Evolutionary conservation across 805 yeast species (phyloP).

Genomic region (Priceomyces medius): DNA sequence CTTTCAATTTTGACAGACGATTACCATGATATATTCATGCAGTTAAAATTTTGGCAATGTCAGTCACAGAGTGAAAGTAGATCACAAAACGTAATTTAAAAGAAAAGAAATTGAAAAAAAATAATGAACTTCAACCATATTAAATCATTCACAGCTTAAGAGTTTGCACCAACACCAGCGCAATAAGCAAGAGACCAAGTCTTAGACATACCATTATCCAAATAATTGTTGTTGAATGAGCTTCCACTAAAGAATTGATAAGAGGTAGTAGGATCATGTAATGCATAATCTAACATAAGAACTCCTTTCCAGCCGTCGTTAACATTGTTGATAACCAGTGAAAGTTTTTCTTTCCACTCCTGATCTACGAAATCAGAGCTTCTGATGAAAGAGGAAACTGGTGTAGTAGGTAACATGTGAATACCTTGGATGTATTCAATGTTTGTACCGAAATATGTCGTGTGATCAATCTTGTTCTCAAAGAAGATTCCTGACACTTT

Average conservation of each 20-base stretch:
- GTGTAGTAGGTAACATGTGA: constrained; percentile 74
- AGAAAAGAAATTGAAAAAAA: too few relatives aligned
- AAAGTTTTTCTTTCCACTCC: constrained; percentile 39
- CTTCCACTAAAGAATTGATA: constrained; percentile 15
- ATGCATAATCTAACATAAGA: constrained; percentile 16
- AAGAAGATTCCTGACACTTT: constrained; percentile 68
- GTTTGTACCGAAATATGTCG: constrained; percentile 64
- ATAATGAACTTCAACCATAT: too few relatives aligned
- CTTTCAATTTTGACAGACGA: neutral
- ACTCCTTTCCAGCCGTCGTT: constrained; percentile 69
- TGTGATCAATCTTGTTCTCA: constrained; percentile 71
- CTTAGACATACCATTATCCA: constrained; percentile 16
- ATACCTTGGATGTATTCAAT: constrained; percentile 72
- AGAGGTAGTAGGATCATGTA: constrained; percentile 16
- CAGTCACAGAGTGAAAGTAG: too few relatives aligned
- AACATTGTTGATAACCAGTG: constrained; percentile 36
- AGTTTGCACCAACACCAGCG: constrained; percentile 10
- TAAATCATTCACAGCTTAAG: too few relatives aligned
- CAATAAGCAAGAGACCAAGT: constrained; percentile 19
- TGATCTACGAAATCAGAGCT: constrained; percentile 47
- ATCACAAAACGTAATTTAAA: too few relatives aligned
- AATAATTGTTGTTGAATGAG: constrained; percentile 8
- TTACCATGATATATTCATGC: neutral
- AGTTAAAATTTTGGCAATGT: too few relatives aligned
- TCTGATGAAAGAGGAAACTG: constrained; percentile 57